Base-by-base conservation (phyloP, 768 basidiomycete genomes). In the Cantharellus cinnabarinus region DNA sequence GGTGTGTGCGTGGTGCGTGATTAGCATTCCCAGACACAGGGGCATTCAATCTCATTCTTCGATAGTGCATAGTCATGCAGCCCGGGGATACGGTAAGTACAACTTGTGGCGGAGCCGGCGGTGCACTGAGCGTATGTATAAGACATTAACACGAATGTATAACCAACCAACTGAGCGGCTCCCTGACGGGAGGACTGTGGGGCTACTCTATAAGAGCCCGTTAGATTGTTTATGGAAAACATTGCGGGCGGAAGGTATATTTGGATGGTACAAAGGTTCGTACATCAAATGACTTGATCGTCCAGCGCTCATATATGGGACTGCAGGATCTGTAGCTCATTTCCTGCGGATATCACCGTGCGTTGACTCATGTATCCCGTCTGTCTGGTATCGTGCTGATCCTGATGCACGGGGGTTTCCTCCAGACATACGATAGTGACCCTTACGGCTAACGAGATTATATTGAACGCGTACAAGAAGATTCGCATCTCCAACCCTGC, bases 161-260 rank as follows among this genome's bases (percentile, higher is more conserved):
- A 97, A 97, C 67, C 95, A 94, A 74, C 86, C 89, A 5, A 90
- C 89, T 0, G 75, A 74, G 64, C 72, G 72, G 51, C 75, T 81
- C 42, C 80, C 84, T 2, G 76, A 84, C 64, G 90, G 90, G 41
- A 81, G 73, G 64, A 67, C 78, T 38, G 77, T 79, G 62, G 93
- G 90, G 7, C 73, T 79, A 1, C 71, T 93, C 20, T 95, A 98
- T 71, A 85, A 77, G 69, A 91, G 85, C 66, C 93, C 93, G 2
- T 82, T 97, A 65, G 91, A 97, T 65, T 97, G 94, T 71, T 73
- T 99, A 56, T 94, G 86, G 88, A 97, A 95, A 75, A 99, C 95
- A 0, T 77, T 88, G 63, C 82, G 82, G 67, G 74, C 83, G 0
- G 95, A 99, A 71, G 95, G 95, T 40, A 71, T 90, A 5, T 74